These are phyloP conservation scores for Ogataea saltuana DNA, from an alignment of 805 yeast genomes.

Conservation along the genomic window DNA sequence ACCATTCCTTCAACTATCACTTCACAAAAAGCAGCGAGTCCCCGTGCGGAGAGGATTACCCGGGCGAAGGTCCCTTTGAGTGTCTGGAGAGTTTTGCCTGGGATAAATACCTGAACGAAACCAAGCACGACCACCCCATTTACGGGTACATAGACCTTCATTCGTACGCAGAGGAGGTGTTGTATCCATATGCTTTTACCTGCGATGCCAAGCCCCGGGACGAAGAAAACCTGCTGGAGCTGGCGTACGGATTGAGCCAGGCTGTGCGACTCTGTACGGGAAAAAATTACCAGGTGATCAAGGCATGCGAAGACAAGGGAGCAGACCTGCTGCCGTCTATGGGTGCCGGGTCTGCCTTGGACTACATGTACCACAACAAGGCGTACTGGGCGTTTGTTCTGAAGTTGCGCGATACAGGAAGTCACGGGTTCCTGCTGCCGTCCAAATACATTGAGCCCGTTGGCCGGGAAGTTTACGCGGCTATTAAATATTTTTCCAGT, in stretches of 20 bases:
- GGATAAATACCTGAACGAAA: slow-evolving; percentile 47
- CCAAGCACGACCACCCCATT: slow-evolving; percentile 56
- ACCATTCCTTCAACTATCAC: slow-evolving; percentile 77
- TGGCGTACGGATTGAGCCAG: slow-evolving; percentile 78
- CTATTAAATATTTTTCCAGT: slow-evolving; percentile 64
- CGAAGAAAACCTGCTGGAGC: slow-evolving; percentile 74
- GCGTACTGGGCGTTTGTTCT: slow-evolving; percentile 86
- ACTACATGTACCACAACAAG: slow-evolving; percentile 78
- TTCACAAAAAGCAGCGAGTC: slow-evolving; percentile 61
- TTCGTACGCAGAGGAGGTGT: slow-evolving; percentile 80
- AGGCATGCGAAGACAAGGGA: slow-evolving; percentile 80
- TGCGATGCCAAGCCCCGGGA: slow-evolving; percentile 76
- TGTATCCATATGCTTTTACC: slow-evolving; percentile 81
- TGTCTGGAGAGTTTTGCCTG: slow-evolving; percentile 57
- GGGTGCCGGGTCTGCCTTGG: slow-evolving; percentile 80
- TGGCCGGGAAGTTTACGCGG: slow-evolving; percentile 70
- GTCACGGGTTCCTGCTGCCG: slow-evolving; percentile 81
- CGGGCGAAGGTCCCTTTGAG: slow-evolving; percentile 74
- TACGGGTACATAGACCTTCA: slow-evolving; percentile 82
- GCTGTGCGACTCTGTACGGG: slow-evolving; percentile 67
- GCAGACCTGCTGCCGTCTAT: slow-evolving; percentile 70
- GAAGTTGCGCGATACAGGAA: slow-evolving; percentile 78
- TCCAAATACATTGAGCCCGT: slow-evolving; percentile 69
- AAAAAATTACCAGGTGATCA: slow-evolving; percentile 63
- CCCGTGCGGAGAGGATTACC: slow-evolving; percentile 82